Evolutionary conservation across 2,329 filamentous ascomycete genomes (phyloP).

Genomic region (Emmonsia crescens): DNA sequence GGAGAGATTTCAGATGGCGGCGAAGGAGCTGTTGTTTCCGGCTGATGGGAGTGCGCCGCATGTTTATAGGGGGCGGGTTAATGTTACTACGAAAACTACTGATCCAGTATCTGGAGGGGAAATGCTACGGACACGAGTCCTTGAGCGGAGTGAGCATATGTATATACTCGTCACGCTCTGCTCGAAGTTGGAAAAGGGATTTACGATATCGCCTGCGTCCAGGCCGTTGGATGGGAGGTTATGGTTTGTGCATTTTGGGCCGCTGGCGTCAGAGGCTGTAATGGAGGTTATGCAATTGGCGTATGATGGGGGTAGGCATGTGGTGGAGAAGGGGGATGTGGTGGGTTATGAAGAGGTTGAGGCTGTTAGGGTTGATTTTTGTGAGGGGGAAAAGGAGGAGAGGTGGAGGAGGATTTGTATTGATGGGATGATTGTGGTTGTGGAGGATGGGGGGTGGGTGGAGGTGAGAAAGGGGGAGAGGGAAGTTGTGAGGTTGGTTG

Average conservation of each 20-base stretch:
- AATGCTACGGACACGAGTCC: constrained; percentile 17
- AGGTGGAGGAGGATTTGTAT: constrained; percentile 79
- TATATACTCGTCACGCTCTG: constrained; percentile 71
- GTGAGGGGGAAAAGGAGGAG: constrained; percentile 48
- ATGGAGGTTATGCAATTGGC: constrained; percentile 66
- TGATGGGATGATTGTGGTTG: constrained; percentile 76
- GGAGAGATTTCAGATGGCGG: constrained; percentile 75
- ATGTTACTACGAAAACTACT: constrained; percentile 23
- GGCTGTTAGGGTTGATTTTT: constrained; percentile 47
- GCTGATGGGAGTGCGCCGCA: constrained; percentile 44
- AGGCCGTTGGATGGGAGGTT: constrained; percentile 60
- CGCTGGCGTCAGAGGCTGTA: constrained; percentile 51
- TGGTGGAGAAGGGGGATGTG: constrained; percentile 44
- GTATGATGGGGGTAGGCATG: constrained; percentile 48
- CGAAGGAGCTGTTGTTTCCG: constrained; percentile 59
- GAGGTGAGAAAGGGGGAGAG: constrained; percentile 37
- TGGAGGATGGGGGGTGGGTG: constrained; percentile 62
- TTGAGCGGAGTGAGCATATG: constrained; percentile 46
- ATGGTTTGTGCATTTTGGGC: constrained; percentile 63
- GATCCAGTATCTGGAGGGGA: constrained; percentile 9
- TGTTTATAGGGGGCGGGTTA: constrained; percentile 45
- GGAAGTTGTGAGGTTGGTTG: constrained; percentile 8
- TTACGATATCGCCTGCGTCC: constrained; percentile 67
- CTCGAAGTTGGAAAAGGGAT: constrained; percentile 69
- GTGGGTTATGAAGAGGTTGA: constrained; percentile 65